Evolutionary conservation across 139 green algal species (phyloP), one percentile per base, ranked within the genome.

Genomic region (Zygnema circumcarinatum): DNA sequence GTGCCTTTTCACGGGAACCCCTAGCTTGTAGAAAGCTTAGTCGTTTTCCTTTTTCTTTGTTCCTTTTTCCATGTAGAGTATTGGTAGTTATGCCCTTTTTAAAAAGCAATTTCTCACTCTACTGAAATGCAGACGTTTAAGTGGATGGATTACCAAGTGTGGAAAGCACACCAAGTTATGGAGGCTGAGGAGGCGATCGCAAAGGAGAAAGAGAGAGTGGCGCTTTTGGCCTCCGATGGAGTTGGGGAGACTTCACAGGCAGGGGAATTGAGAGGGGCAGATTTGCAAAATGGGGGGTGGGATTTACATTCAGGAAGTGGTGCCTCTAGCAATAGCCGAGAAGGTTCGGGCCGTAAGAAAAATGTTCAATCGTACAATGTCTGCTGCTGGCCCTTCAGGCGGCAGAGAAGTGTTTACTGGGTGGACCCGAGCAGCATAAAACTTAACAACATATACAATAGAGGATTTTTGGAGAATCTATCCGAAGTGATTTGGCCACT

Each of bases 371-470:
- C 11, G 0, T 33, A 81, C n/a, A 69, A 81, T 67, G 47, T n/a
- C 7, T 62, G 47, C 16, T 62, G 47, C 16, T 62, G 47, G 47
- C 47, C 47, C 7, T 62, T 62, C 47, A 62, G 47, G 16, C 7
- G 16, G 16, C 7, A 16, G 16, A 7, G 47, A 62, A 62, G 16
- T 25, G 16, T 16, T 25, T 25, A 62, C 20, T 81, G 74, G 74
- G 78, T 85, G 33, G 40, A 85, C 31, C 38, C 40, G 38, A 36
- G 33, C 7, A 85, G 38, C 32, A 38, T 75, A 78, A 38, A 25
- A 41, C 32, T 85, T 33, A 53, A 85, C 16, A 85, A 85, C 32
- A 79, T 82, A 29, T 85, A 85, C 21, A 75, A 85, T 85, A 31
- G 40, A 85, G 78, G 78, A n/a, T 11, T 85, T 32, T 33, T 85